phyloP scores from a whole-genome alignment of 2,329 filamentous ascomycete genomes.

The Fusarium chuoi region DNA sequence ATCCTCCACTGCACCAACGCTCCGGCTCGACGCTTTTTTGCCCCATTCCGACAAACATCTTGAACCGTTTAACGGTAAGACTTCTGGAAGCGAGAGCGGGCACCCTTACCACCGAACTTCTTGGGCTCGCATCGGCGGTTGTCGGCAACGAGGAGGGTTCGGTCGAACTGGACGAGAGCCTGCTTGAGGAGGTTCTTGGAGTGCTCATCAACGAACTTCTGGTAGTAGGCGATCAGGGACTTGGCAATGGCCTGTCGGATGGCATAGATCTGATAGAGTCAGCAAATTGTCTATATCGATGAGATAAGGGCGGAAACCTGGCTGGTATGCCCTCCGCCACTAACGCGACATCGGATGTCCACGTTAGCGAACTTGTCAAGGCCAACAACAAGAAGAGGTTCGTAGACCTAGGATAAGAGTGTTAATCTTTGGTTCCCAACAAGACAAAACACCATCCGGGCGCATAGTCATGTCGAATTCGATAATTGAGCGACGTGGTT shows the following conservation, averaged over 20 bases:
- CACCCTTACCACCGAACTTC: constrained; percentile 95
- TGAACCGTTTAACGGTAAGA: constrained; percentile 86
- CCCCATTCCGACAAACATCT: constrained; percentile 21
- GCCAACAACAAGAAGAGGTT: constrained; percentile 95
- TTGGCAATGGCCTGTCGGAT: constrained; percentile 99
- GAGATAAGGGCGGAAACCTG: too few relatives aligned
- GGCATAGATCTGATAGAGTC: constrained; percentile 89
- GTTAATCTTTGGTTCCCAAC: constrained; percentile 35
- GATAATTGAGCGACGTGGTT: neutral
- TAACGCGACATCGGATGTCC: constrained; percentile 85
- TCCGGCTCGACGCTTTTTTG: constrained; percentile 36
- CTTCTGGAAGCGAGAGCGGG: constrained; percentile 97
- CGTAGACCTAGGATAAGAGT: constrained; percentile 78
- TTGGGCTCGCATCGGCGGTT: constrained; percentile 99
- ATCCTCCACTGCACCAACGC: constrained; percentile 40
- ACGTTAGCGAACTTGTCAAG: constrained; percentile 97
- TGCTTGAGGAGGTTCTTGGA: constrained; percentile 99
- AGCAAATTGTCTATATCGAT: neutral
- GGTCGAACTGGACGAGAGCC: constrained; percentile 94
- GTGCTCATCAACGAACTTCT: constrained; percentile 99
- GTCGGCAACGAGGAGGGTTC: constrained; percentile 97
- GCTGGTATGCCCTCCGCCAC: constrained; percentile 77
- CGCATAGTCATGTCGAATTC: neutral
- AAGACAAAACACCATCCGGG: neutral
- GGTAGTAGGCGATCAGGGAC: constrained; percentile 83